Percentiles rank a stretch among this genome's conserved stretches.
Conservation (phyloP, 2,329 filamentous ascomycete genomes). For the Botrytis hyacinthi region DNA sequence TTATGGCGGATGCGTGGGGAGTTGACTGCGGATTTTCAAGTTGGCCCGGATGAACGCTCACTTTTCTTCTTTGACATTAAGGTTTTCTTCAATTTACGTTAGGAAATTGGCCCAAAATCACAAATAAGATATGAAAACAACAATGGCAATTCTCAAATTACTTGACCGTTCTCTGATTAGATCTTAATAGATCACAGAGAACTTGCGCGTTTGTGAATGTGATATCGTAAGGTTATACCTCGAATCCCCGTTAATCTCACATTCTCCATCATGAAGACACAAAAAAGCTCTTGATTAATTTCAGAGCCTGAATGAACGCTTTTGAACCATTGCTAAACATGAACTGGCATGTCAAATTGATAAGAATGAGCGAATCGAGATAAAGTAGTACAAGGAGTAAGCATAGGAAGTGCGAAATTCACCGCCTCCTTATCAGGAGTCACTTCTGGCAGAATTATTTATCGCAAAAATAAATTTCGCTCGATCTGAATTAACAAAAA, state of each 20-base stretch:
- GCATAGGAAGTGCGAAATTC: neutral
- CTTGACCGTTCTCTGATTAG: neutral
- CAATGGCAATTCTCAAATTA: neutral
- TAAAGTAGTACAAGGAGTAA: neutral
- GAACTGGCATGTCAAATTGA: neutral
- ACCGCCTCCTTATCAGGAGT: constrained; percentile 17
- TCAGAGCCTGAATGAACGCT: neutral
- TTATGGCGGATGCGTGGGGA: constrained; percentile 19
- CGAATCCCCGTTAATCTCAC: neutral
- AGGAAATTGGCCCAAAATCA: constrained; percentile 29
- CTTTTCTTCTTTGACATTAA: constrained; percentile 30
- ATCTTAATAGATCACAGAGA: neutral
- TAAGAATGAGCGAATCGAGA: neutral
- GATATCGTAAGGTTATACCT: neutral
- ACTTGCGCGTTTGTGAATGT: neutral
- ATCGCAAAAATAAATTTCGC: constrained; percentile 20
- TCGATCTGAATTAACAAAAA: constrained; percentile 7
- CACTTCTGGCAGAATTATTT: constrained; percentile 14
- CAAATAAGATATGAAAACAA: constrained; percentile 13
- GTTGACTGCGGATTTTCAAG: constrained; percentile 24
- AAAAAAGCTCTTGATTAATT: neutral
- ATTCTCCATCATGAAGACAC: neutral
- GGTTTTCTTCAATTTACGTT: constrained; percentile 28
- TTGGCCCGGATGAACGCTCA: constrained; percentile 31
- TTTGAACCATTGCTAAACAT: neutral